Base-by-base conservation (phyloP, 306 rosid species). In the Cucumis melo region DNA sequence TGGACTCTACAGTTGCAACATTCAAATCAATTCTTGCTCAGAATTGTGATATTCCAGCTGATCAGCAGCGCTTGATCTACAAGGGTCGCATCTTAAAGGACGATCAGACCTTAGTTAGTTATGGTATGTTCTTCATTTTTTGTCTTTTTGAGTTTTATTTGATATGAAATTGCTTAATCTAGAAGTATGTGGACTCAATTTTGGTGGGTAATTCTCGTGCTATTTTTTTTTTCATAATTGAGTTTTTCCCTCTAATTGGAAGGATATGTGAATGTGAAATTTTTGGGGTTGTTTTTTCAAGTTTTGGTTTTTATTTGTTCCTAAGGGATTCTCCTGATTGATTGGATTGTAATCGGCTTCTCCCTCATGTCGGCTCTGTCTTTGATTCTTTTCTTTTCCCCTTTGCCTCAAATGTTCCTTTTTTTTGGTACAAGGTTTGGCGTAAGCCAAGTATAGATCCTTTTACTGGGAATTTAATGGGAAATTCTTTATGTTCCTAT, bases 1-100 rank as follows among this genome's bases (percentile, higher is more conserved):
- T 90, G 13, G 91, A 87, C 5, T 85, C 87, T 73, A 64, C 85
- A 75, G 92, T 92, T 54, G 81, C 82, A 51, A 77, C 88, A 8
- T 89, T 92, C 79, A 92, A 90, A 79, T 89, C 86, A 1, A 77
- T 29, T 23, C 82, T 92, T 19, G 87, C 92, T 21, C 83, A 75
- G 62, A 85, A 79, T 57, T 86, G 90, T 62, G 90, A 88, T 66
- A 81, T 90, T 56, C 87, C 91, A 3, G 76, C 92, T 41, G 85
- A 87, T 55, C 90, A 87, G 63, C 97, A 92, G 81, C 88, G 97
- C 10, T 82, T 92, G 93, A 92, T 92, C 86, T 92, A 92, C 82
- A 90, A 92, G 78, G 97, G 97, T 1, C 89, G 96, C 82, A 92
- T 92, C 83, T 85, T 92, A 21, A 88, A 90, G 87, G 91, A 92